Percentiles rank a stretch among this genome's conserved stretches.
These are phyloP conservation scores for Apiosordaria backusii DNA, from an alignment of 495 filamentous ascomycete species.

Conservation along the genomic window DNA sequence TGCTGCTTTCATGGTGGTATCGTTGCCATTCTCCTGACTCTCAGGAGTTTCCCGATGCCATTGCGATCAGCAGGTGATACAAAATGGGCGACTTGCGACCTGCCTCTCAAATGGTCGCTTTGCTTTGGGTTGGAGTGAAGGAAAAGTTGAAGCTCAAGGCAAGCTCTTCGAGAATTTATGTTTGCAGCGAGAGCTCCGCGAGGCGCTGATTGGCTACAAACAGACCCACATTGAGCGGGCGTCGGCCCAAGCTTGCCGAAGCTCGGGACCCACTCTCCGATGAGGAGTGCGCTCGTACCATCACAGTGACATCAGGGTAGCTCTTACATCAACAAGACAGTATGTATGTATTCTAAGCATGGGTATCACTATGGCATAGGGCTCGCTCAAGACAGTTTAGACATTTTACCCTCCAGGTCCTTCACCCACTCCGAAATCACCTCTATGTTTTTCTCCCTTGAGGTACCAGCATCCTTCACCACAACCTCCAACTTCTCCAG, in stretches of 20 bases:
- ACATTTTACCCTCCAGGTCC: conserved; percentile 74
- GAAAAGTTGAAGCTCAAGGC: conserved; percentile 3
- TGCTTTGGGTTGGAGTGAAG: background rate
- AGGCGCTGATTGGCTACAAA: conserved; percentile 12
- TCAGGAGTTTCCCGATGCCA: background rate
- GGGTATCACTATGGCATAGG: conserved; percentile 30
- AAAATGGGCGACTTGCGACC: background rate
- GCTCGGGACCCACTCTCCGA: background rate
- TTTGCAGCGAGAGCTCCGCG: background rate
- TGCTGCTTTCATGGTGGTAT: background rate
- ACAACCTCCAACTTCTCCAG: conserved; percentile 73
- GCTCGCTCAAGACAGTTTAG: conserved; percentile 42
- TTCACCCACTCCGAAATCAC: conserved; percentile 85
- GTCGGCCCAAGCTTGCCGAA: background rate
- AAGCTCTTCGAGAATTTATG: conserved; percentile 15
- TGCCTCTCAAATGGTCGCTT: background rate
- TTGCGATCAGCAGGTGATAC: background rate
- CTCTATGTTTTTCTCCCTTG: conserved; percentile 73
- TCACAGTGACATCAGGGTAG: background rate
- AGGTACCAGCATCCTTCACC: conserved; percentile 62
- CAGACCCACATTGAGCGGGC: conserved; percentile 5
- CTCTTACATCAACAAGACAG: background rate
- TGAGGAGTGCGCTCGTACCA: too few species aligned
- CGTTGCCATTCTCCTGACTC: background rate
- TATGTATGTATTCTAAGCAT: background rate